These are phyloP conservation scores for Geosmithia flava DNA, from an alignment of 2,329 filamentous ascomycete genomes.

Conservation along the genomic window DNA sequence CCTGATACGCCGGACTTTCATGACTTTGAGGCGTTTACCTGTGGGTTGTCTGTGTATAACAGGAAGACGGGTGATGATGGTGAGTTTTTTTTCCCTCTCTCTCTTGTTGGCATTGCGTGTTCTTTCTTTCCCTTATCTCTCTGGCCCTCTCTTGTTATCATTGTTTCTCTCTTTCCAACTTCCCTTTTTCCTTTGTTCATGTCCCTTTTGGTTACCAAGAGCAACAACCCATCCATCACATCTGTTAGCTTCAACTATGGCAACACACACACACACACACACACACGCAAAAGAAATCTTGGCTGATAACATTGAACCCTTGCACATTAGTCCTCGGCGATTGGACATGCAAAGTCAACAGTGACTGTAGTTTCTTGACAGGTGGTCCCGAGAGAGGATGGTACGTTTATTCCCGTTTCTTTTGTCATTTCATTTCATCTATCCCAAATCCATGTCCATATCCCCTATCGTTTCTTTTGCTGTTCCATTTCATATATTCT, in stretches of 20 bases:
- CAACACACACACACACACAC: too few relatives aligned
- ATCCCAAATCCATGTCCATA: constrained; percentile 2
- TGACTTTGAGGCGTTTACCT: constrained; percentile 79
- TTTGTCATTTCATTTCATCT: not conserved
- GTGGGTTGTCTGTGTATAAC: constrained; percentile 58
- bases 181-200: too few relatives aligned
- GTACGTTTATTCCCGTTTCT: constrained; percentile 33
- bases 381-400: constrained; percentile 80
- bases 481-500: not conserved
- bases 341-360: constrained; percentile 72
- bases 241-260: too few relatives aligned
- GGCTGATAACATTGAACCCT: too few relatives aligned
- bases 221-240: too few relatives aligned
- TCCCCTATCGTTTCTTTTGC: constrained; percentile 6
- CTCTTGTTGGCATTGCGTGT: too few relatives aligned
- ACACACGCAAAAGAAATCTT: too few relatives aligned
- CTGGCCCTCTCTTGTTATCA: not conserved
- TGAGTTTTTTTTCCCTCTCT: not conserved
- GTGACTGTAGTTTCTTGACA: constrained; percentile 72
- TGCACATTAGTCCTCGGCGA: constrained; percentile 39
- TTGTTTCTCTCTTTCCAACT: not conserved
- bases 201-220: too few relatives aligned
- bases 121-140: not conserved
- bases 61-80: not conserved
- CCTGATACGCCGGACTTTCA: constrained; percentile 59